Evolutionary conservation across 1,284 basidiomycete species (phyloP).

Genomic region (Papiliotrema nemorosa): DNA sequence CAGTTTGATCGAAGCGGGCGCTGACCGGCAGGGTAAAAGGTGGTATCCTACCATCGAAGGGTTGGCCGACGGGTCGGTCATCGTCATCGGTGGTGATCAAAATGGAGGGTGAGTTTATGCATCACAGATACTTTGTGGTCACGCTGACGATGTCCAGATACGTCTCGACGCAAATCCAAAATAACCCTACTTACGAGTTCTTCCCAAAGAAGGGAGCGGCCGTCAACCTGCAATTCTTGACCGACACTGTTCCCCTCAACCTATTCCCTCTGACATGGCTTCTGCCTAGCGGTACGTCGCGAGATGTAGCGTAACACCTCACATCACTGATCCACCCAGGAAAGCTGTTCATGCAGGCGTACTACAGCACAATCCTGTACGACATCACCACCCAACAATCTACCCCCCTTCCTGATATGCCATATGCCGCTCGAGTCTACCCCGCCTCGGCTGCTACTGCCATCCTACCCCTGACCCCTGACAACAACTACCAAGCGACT

Average conservation of each 20-base stretch:
- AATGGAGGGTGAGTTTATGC: conserved; percentile 39
- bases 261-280: conserved; percentile 81
- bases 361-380: conserved; percentile 45
- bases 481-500: conserved; percentile 81
- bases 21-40: conserved; percentile 51
- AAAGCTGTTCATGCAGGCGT: conserved; percentile 67
- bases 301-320: neutral
- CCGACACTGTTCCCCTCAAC: conserved; percentile 82
- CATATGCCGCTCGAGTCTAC: conserved; percentile 73
- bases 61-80: conserved; percentile 52
- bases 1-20: conserved; percentile 35
- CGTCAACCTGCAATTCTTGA: conserved; percentile 71
- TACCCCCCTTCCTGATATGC: conserved; percentile 46
- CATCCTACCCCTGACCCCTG: conserved; percentile 85
- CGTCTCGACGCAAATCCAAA: conserved; percentile 62
- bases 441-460: conserved; percentile 84
- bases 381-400: conserved; percentile 37
- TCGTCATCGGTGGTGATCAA: conserved; percentile 52
- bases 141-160: conserved; percentile 58
- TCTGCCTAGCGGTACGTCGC: conserved; percentile 68
- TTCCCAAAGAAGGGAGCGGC: conserved; percentile 62
- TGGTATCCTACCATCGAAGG: conserved; percentile 71
- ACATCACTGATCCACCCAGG: conserved; percentile 15
- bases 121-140: neutral
- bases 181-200: conserved; percentile 74